These are phyloP conservation scores for Populus pruinosa DNA, from an alignment of 345 rosid genomes.

Conservation along the genomic window DNA sequence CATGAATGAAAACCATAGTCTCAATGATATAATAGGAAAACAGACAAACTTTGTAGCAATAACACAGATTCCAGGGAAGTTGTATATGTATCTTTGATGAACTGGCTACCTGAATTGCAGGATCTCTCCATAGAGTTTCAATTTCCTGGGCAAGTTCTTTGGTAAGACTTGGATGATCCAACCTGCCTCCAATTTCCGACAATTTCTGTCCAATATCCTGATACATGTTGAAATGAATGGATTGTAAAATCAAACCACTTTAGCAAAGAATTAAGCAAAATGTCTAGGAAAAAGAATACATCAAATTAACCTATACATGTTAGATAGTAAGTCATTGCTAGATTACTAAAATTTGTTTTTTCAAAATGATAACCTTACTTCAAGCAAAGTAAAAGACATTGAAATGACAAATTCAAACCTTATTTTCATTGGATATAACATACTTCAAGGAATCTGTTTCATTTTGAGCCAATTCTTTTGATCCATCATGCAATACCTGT, in stretches of 20 bases:
- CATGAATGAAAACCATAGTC: background rate
- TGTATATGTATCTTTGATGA: constrained; percentile 6
- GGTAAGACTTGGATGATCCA: constrained; percentile 70
- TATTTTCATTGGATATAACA: constrained; percentile 57
- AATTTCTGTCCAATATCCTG: constrained; percentile 78
- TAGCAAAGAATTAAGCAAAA: background rate
- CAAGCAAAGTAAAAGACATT: background rate
- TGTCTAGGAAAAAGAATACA: background rate
- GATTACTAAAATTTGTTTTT: background rate
- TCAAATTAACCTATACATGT: background rate
- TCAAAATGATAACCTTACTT: background rate
- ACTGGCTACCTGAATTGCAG: constrained; percentile 77
- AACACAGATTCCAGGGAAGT: background rate
- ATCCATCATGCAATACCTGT: constrained; percentile 86
- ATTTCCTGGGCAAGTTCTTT: constrained; percentile 72
- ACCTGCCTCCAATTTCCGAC: constrained; percentile 74
- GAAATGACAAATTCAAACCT: constrained; percentile 46
- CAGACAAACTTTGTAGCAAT: background rate
- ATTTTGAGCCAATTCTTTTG: constrained; percentile 88
- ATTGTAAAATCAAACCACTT: background rate
- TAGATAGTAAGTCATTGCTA: background rate
- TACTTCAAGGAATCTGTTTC: constrained; percentile 62
- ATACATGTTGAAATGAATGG: constrained; percentile 14
- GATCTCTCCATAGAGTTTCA: constrained; percentile 85
- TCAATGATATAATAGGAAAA: background rate